Conservation (phyloP, 371 early-diverging fungal genomes). For the Apophysomyces ossiformis region DNA sequence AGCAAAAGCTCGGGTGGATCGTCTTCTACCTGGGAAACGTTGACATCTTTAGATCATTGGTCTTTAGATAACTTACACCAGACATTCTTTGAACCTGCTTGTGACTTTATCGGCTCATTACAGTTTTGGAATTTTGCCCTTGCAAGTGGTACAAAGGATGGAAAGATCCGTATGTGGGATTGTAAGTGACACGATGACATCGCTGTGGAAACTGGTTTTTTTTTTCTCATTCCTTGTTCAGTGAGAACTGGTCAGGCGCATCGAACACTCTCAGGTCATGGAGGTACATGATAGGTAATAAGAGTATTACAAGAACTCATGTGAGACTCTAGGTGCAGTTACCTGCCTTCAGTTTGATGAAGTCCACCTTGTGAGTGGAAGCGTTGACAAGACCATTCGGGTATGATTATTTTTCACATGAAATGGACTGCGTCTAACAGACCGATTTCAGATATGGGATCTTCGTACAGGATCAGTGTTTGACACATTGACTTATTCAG, state of each 20-base stretch:
- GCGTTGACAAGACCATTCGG: constrained; percentile 77
- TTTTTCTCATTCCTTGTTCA: constrained; percentile 20
- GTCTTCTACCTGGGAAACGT: constrained; percentile 23
- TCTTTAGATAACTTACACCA: constrained; percentile 25
- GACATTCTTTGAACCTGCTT: constrained; percentile 46
- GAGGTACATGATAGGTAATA: constrained; percentile 27
- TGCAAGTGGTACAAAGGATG: constrained; percentile 87
- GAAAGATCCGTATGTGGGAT: constrained; percentile 90
- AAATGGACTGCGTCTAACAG: constrained; percentile 1
- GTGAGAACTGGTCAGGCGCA: constrained; percentile 83
- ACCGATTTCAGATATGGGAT: constrained; percentile 76
- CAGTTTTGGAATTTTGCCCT: constrained; percentile 85
- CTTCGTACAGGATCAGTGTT: constrained; percentile 72
- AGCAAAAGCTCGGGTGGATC: constrained; percentile 35
- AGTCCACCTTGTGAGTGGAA: constrained; percentile 76
- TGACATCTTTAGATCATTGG: constrained; percentile 19
- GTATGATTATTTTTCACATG: constrained; percentile 38
- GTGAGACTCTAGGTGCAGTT: constrained; percentile 48
- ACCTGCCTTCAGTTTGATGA: constrained; percentile 83
- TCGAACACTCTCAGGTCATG: constrained; percentile 75
- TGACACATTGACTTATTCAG: constrained; percentile 60
- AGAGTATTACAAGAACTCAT: not conserved
- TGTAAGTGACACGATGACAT: constrained; percentile 44
- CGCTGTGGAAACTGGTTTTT: not conserved
- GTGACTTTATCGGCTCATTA: constrained; percentile 71